Conservation (phyloP, 2,329 filamentous ascomycete species). For the Decorospora gaudefroyi region DNA sequence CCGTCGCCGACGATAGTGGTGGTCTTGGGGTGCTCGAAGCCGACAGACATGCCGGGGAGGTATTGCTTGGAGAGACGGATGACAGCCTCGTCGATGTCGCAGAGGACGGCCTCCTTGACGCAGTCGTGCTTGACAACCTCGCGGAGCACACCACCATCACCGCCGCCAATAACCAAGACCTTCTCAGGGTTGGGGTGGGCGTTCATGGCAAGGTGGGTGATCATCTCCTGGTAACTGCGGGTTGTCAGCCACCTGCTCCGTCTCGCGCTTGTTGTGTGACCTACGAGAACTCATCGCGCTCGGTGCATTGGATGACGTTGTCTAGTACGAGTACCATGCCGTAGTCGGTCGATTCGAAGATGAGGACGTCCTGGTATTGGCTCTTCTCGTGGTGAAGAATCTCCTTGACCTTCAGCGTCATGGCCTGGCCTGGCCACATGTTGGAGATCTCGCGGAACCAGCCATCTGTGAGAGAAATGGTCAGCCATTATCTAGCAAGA, state of each 20-base stretch:
- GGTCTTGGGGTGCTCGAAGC: constrained; percentile 92
- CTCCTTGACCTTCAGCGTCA: constrained; percentile 89
- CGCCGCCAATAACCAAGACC: constrained; percentile 96
- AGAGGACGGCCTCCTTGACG: constrained; percentile 93
- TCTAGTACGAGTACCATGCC: constrained; percentile 95
- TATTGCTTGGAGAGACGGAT: constrained; percentile 98
- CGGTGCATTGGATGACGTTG: constrained; percentile 98
- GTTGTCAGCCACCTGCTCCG: constrained; percentile 20
- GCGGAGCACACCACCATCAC: constrained; percentile 94
- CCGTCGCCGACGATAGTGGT: constrained; percentile 93
- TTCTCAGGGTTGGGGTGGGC: constrained; percentile 98
- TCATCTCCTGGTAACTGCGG: constrained; percentile 94
- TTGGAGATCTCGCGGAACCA: constrained; percentile 99
- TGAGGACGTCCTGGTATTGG: constrained; percentile 97
- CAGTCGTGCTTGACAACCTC: constrained; percentile 99
- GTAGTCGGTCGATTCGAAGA: constrained; percentile 98
- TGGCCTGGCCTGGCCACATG: constrained; percentile 99
- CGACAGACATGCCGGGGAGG: constrained; percentile 89
- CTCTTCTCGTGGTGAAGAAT: constrained; percentile 99
- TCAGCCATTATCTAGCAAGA: constrained; percentile 1
- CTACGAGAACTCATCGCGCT: constrained; percentile 95
- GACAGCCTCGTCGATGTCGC: constrained; percentile 99
- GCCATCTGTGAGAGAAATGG: constrained; percentile 70
- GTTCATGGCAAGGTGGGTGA: constrained; percentile 97
- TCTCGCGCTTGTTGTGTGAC: constrained; percentile 25